Evolutionary conservation across 2,329 filamentous ascomycete genomes (phyloP).

Genomic region (Penicillium crustosum): DNA sequence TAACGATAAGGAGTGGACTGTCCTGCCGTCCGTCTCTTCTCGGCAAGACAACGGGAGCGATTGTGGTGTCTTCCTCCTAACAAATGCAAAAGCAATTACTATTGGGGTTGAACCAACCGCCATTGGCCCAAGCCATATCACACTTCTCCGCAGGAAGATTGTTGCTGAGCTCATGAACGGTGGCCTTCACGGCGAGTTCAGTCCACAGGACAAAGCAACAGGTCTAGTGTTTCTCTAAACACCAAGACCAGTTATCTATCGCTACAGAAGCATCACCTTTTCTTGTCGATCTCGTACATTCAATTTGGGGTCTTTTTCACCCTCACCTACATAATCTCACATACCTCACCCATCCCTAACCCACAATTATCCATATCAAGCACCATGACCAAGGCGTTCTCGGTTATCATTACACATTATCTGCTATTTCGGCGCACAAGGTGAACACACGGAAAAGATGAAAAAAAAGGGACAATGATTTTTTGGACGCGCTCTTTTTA

Average conservation of each 20-base stretch:
- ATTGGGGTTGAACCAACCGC: conserved; percentile 45
- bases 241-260: neutral
- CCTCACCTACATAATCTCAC: neutral
- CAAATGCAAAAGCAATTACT: conserved; percentile 50
- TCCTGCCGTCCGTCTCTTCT: conserved; percentile 42
- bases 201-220: conserved; percentile 24
- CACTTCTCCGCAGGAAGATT: conserved; percentile 45
- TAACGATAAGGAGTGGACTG: conserved; percentile 46
- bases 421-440: conserved; percentile 16
- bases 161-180: conserved; percentile 50
- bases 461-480: conserved; percentile 1
- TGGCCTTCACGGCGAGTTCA: conserved; percentile 46
- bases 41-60: conserved; percentile 50
- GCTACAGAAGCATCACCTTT: neutral
- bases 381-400: conserved; percentile 3
- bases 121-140: conserved; percentile 43
- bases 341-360: neutral
- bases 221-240: conserved; percentile 28
- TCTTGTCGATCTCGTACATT: neutral
- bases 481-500: conserved; percentile 1
- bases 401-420: conserved; percentile 3
- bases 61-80: conserved; percentile 52
- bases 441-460: conserved; percentile 14
- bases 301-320: neutral
- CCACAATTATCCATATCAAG: neutral